Conservation (phyloP, 2,329 filamentous ascomycete genomes). For the Ophiostoma tasmaniense region DNA sequence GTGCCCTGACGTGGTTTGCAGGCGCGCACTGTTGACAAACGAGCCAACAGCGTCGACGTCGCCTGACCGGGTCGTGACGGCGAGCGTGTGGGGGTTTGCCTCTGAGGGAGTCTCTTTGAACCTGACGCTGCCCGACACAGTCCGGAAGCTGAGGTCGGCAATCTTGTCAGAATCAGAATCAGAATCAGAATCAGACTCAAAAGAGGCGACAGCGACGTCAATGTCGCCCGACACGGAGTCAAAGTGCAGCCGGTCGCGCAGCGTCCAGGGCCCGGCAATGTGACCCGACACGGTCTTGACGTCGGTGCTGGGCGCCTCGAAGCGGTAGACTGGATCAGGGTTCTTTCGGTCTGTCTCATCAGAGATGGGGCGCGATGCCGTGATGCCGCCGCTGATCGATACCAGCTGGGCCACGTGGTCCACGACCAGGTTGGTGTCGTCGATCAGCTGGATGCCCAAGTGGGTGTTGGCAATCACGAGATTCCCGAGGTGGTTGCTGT, state of each 20-base stretch:
- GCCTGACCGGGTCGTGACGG: conserved; percentile 38
- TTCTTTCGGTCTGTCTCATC: no score
- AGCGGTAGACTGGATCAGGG: no score
- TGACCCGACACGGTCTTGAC: conserved; percentile 36
- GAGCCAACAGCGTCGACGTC: conserved; percentile 34
- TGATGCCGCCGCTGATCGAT: conserved; percentile 34
- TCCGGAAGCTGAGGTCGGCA: conserved; percentile 34
- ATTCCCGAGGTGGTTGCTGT: conserved; percentile 26
- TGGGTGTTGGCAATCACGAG: conserved; percentile 32
- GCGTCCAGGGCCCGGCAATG: conserved; percentile 42
- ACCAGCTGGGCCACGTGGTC: conserved; percentile 26
- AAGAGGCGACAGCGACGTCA: not conserved
- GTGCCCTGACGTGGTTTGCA: conserved; percentile 35
- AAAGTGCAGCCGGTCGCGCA: conserved; percentile 41
- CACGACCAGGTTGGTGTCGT: conserved; percentile 33
- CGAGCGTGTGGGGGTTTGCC: conserved; percentile 37
- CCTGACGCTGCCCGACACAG: conserved; percentile 37
- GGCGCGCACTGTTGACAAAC: conserved; percentile 29
- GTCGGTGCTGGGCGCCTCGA: conserved; percentile 36
- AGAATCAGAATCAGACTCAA: conserved; percentile 27
- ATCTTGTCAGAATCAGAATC: conserved; percentile 28
- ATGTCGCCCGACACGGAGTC: conserved; percentile 24
- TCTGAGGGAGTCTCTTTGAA: conserved; percentile 24
- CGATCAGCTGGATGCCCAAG: conserved; percentile 34
- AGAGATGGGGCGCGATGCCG: conserved; percentile 26